phyloP scores from a whole-genome alignment of 139 green algal genomes.

The Chlamydomonas sp. region DNA sequence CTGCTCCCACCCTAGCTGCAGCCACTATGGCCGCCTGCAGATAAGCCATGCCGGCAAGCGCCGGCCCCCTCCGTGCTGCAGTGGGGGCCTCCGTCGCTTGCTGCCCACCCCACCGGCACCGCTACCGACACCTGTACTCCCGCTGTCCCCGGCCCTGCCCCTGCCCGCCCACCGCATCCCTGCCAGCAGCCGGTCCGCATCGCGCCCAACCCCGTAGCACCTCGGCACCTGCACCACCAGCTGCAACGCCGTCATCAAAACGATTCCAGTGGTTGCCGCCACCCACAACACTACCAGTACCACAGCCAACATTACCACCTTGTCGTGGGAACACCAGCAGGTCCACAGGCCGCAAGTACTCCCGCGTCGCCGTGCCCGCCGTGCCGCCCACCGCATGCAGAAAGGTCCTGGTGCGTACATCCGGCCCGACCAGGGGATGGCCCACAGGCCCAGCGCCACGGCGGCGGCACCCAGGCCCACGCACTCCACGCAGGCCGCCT shows the following conservation, averaged over 20 bases:
- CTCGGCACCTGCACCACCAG: no score
- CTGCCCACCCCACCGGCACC: no score
- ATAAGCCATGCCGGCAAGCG: background rate
- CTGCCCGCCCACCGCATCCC: background rate
- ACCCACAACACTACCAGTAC: no score
- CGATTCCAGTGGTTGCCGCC: no score
- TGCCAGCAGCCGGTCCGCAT: conserved; percentile 52
- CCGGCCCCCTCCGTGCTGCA: background rate
- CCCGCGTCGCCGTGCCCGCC: background rate
- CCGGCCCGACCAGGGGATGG: background rate
- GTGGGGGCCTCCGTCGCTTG: background rate
- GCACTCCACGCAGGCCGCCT: background rate
- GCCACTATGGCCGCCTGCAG: background rate
- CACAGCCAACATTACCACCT: no score
- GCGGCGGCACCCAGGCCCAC: background rate
- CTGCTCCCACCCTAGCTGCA: background rate
- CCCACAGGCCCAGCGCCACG: background rate
- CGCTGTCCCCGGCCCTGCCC: no score
- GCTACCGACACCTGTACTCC: no score
- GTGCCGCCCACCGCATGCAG: background rate
- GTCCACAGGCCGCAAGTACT: conserved; percentile 53
- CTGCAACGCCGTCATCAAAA: no score
- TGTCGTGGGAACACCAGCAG: conserved; percentile 45
- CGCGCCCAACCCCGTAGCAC: conserved; percentile 63
- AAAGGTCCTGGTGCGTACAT: conserved; percentile 55